Evolutionary conservation across 2,329 filamentous ascomycete species (phyloP).

Genomic region (Metarhizium anisopliae): DNA sequence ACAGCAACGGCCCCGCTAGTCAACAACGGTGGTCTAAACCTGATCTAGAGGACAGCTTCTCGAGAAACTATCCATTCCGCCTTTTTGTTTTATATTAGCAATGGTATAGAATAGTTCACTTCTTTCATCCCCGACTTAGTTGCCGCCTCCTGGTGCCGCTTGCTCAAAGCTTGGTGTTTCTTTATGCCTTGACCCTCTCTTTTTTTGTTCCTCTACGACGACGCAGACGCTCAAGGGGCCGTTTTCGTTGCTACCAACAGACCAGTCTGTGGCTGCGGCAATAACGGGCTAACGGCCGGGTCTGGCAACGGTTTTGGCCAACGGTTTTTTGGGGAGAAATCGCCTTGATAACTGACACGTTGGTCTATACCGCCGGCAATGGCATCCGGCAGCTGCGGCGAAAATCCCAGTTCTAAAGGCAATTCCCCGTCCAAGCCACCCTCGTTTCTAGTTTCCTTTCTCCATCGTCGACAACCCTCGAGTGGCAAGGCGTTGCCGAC

Average conservation of each 20-base stretch:
- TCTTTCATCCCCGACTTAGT: neutral
- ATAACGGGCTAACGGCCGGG: neutral
- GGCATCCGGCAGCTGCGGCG: slow-evolving; percentile 9
- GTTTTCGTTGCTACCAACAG: neutral
- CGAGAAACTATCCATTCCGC: neutral
- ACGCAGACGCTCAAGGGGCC: neutral
- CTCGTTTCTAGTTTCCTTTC: slow-evolving; percentile 33
- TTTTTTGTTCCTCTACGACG: neutral
- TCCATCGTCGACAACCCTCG: slow-evolving; percentile 39
- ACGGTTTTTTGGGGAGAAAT: neutral
- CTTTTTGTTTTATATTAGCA: slow-evolving; percentile 2
- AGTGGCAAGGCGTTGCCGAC: slow-evolving; percentile 26
- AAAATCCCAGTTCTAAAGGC: slow-evolving; percentile 4
- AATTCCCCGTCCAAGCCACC: slow-evolving; percentile 11
- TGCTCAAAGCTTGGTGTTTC: neutral
- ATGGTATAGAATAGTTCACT: neutral
- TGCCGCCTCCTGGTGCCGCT: too few relatives aligned
- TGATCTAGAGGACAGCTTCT: neutral
- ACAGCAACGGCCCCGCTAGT: slow-evolving; percentile 15
- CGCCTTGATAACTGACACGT: neutral
- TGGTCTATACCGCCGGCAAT: slow-evolving; percentile 8
- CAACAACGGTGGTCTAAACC: slow-evolving; percentile 13
- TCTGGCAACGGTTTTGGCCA: neutral
- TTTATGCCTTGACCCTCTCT: neutral
- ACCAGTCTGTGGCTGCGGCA: neutral